Conservation (phyloP, 129 eudicot species). For the Flaveria sonorensis region DNA sequence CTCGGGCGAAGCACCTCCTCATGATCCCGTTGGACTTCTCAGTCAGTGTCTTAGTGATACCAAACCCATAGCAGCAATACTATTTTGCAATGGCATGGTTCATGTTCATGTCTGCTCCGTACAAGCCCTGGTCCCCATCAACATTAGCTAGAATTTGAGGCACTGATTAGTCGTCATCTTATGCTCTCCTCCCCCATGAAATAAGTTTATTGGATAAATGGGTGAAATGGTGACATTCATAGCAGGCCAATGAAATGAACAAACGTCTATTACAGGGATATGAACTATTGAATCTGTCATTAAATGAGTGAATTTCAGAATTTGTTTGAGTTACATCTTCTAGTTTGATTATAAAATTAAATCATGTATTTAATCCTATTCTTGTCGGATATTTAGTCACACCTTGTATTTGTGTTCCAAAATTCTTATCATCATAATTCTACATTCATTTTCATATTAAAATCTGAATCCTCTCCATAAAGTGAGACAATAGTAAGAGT, state of each 20-base stretch:
- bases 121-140: conserved; percentile 49
- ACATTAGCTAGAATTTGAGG: conserved; percentile 59
- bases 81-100: conserved; percentile 39
- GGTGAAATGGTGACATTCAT: conserved; percentile 52
- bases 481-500: too few relatives aligned
- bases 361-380: too few relatives aligned
- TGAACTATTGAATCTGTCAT: conserved; percentile 81
- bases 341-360: too few relatives aligned
- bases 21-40: conserved; percentile 32
- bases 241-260: conserved; percentile 68
- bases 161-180: conserved; percentile 56
- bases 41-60: conserved; percentile 30
- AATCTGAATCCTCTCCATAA: too few relatives aligned
- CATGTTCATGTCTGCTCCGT: conserved; percentile 53
- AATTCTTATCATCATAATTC: too few relatives aligned
- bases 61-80: conserved; percentile 56
- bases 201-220: conserved; percentile 52
- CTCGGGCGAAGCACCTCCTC: not conserved
- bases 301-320: conserved; percentile 70
- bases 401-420: too few relatives aligned
- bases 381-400: too few relatives aligned
- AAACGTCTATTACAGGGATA: conserved; percentile 75
- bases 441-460: too few relatives aligned
- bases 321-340: conserved; percentile 29
- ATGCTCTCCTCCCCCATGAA: conserved; percentile 58